A percentile compares a stretch with the other conserved stretches of the same genome.
phyloP scores from a whole-genome alignment of 805 yeast species.

The Wickerhamiella qilinensis region DNA sequence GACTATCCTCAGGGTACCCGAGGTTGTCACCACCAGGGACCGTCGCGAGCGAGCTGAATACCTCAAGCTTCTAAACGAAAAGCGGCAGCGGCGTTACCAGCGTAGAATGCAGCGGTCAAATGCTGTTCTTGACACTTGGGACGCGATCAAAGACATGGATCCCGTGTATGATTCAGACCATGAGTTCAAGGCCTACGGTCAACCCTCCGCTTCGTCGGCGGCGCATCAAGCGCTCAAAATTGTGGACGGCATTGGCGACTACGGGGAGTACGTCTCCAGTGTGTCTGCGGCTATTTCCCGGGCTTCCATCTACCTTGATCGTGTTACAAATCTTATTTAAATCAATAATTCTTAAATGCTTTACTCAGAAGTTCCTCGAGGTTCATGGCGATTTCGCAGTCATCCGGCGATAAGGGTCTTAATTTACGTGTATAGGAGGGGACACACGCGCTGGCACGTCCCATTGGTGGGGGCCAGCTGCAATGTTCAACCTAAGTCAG shows the following conservation, averaged over 20 bases:
- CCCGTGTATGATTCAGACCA: slow-evolving; percentile 23
- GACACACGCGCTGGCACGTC: no score
- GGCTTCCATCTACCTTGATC: no score
- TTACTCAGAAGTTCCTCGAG: no score
- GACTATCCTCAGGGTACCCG: slow-evolving; percentile 7
- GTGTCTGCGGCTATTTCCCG: background rate
- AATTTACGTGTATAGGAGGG: no score
- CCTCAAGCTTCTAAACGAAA: slow-evolving; percentile 7
- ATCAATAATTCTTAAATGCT: no score
- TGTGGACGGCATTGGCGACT: background rate
- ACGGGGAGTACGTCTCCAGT: background rate
- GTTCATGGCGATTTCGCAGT: no score
- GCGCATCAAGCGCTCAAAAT: background rate
- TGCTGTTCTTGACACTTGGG: slow-evolving; percentile 18
- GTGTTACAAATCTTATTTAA: no score
- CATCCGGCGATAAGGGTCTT: no score
- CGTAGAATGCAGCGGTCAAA: slow-evolving; percentile 14
- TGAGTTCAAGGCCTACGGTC: slow-evolving; percentile 10
- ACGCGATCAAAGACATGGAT: slow-evolving; percentile 17
- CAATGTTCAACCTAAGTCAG: no score
- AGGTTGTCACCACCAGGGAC: slow-evolving; percentile 10
- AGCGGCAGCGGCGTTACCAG: slow-evolving; percentile 13
- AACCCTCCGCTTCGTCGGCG: background rate
- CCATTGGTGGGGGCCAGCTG: no score
- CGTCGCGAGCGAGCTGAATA: slow-evolving; percentile 10